Percentiles rank a stretch among this genome's conserved stretches.
phyloP scores from a whole-genome alignment of 2,329 filamentous ascomycete genomes.

The Tolypocladium amazonense region DNA sequence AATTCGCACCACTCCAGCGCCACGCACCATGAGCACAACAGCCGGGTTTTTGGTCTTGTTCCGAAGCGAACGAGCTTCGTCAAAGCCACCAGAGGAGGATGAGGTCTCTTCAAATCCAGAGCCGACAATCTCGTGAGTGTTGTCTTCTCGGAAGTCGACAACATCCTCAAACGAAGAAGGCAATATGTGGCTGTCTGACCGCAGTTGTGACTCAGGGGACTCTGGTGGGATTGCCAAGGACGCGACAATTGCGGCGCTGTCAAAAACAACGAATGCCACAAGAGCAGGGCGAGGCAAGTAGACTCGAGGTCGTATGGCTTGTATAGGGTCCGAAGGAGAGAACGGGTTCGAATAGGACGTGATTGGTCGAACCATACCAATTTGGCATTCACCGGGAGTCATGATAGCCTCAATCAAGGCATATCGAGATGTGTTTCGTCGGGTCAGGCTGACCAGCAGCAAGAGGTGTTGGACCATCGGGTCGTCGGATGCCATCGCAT shows the following conservation, averaged over 20 bases:
- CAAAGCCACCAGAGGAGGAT: slow-evolving; percentile 19
- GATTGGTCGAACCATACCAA: slow-evolving; percentile 60
- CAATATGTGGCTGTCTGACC: slow-evolving; percentile 52
- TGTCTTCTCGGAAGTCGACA: slow-evolving; percentile 62
- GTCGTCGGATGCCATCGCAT: slow-evolving; percentile 38
- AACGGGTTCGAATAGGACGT: slow-evolving; percentile 50
- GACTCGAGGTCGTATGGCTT: slow-evolving; percentile 47
- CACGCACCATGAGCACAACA: slow-evolving; percentile 50
- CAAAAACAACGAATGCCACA: slow-evolving; percentile 74
- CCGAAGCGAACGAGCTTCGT: slow-evolving; percentile 39
- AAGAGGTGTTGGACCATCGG: slow-evolving; percentile 47
- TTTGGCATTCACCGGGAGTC: slow-evolving; percentile 35
- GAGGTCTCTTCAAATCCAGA: slow-evolving; percentile 52
- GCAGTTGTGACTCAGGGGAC: slow-evolving; percentile 66
- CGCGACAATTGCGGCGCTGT: slow-evolving; percentile 64
- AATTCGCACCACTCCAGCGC: slow-evolving; percentile 50
- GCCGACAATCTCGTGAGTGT: slow-evolving; percentile 51
- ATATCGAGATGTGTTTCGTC: slow-evolving; percentile 49
- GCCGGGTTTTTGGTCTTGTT: slow-evolving; percentile 51
- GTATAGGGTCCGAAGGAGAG: slow-evolving; percentile 22
- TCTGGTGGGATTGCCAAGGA: slow-evolving; percentile 60
- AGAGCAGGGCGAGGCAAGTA: slow-evolving; percentile 70
- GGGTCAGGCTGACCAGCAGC: slow-evolving; percentile 47
- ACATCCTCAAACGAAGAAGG: slow-evolving; percentile 74
- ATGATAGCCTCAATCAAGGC: slow-evolving; percentile 64